These are phyloP conservation scores for Sophora flavescens DNA, from an alignment of 306 rosid genomes.

Conservation along the genomic window DNA sequence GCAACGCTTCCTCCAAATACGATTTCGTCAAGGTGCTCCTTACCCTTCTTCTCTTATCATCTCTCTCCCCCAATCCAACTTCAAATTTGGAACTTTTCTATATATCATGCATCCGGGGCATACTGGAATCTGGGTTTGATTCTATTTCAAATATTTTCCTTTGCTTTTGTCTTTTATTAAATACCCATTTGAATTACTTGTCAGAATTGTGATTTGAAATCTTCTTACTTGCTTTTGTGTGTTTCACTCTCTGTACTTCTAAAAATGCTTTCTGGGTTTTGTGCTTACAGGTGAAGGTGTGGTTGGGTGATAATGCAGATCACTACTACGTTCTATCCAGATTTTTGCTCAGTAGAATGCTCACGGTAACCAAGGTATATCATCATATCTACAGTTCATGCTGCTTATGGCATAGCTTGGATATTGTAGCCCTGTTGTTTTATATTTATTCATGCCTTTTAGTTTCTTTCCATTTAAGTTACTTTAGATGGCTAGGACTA, in stretches of 20 bases:
- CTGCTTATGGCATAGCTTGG: background rate
- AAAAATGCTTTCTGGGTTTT: background rate
- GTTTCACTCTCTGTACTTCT: background rate
- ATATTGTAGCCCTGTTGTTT: background rate
- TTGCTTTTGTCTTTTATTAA: background rate
- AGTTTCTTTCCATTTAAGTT: background rate
- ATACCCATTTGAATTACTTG: background rate
- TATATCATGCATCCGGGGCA: background rate
- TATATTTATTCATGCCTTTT: background rate
- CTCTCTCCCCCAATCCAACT: too few species aligned
- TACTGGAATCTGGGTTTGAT: constrained; percentile 2
- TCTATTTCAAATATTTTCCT: background rate
- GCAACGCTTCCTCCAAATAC: constrained; percentile 91
- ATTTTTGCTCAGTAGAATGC: constrained; percentile 89
- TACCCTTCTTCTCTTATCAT: background rate
- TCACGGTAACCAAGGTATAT: constrained; percentile 89
- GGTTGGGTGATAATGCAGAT: constrained; percentile 98
- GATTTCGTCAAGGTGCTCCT: constrained; percentile 84
- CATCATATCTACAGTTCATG: background rate
- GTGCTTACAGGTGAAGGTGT: constrained; percentile 78
- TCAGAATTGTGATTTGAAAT: background rate
- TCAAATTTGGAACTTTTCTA: constrained; percentile 5
- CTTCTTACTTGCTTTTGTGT: background rate
- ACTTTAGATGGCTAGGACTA: constrained; percentile 24
- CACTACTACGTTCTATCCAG: constrained; percentile 95